Evolutionary conservation across 2,329 filamentous ascomycete genomes (phyloP).

Genomic region (Fusarium verticillioides): DNA sequence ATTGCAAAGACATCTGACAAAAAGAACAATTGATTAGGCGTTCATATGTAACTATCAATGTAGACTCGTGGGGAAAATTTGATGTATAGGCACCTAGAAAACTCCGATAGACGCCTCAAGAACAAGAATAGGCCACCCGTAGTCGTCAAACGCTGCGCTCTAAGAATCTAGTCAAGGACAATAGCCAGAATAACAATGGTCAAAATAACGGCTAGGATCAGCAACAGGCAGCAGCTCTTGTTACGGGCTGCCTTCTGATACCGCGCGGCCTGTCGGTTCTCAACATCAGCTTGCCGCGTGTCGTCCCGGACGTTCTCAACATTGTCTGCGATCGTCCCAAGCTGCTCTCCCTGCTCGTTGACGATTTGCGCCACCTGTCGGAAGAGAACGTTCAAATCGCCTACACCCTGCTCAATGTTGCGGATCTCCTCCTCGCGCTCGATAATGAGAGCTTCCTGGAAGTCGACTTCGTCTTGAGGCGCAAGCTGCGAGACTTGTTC

Average conservation of each 20-base stretch:
- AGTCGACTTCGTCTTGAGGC: slow-evolving; percentile 94
- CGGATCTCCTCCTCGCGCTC: slow-evolving; percentile 97
- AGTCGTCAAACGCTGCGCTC: slow-evolving; percentile 25
- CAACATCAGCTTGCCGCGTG: slow-evolving; percentile 85
- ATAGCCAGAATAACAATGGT: slow-evolving; percentile 91
- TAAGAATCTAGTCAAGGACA: slow-evolving; percentile 70
- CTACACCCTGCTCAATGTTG: slow-evolving; percentile 96
- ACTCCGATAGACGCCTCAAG: slow-evolving; percentile 42
- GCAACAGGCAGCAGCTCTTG: slow-evolving; percentile 90
- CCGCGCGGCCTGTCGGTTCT: slow-evolving; percentile 84
- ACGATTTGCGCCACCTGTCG: slow-evolving; percentile 98
- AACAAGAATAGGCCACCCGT: slow-evolving; percentile 29
- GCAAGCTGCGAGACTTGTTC: slow-evolving; percentile 81
- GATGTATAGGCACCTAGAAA: slow-evolving; percentile 38
- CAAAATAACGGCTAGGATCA: slow-evolving; percentile 89
- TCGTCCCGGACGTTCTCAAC: slow-evolving; percentile 85
- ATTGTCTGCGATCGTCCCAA: slow-evolving; percentile 89
- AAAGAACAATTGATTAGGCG: slow-evolving; percentile 26
- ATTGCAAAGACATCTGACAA: neutral
- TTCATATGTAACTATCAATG: slow-evolving; percentile 37
- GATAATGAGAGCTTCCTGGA: slow-evolving; percentile 94
- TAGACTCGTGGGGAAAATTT: slow-evolving; percentile 30
- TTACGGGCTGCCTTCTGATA: slow-evolving; percentile 96
- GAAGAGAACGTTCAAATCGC: slow-evolving; percentile 96
- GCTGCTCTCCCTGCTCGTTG: slow-evolving; percentile 87